Evolutionary conservation across 2,329 filamentous ascomycete species (phyloP), one percentile per base, ranked within the genome.

Genomic region (Aureobasidium melanogenum): DNA sequence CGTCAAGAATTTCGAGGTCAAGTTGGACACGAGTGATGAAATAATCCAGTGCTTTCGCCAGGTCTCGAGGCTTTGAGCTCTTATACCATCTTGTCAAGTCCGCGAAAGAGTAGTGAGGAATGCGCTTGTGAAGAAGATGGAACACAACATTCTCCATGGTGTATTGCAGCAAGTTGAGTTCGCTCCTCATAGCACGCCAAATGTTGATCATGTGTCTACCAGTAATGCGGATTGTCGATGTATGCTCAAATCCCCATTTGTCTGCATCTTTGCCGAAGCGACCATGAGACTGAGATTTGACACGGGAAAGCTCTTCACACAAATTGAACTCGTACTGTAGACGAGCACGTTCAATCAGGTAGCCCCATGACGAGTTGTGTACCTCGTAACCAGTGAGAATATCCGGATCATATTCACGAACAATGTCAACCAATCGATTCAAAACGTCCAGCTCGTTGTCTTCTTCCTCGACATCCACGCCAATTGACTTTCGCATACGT

Each of bases 141-240:
- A 95, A 97, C 0, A 85, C 89, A 4, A 97, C 90, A 68, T 96
- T 97, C 73, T 97, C 94, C 84, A 97, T 88, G 0, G 89, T 96
- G 70, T 99, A 97, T 70, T 97, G 92, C 12, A 96, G 80, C 30
- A 99, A 77, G 67, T 92, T 95, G 30, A 99, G 76, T 74, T 97
- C 93, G n/a, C 87, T 84, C 62, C 91, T 84, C 92, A 99, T 97
- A 0, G 92, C 91, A 67, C 93, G 84, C 91, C 94, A 97, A 48
- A 97, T 88, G 67, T 97, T 97, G 76, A 99, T 92, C 81, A 96
- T 91, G 71, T 97, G 93, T 64, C 94, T 83, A 5, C 94, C 94
- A 0, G 92, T 97, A n/a, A 99, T 84, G 61, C 86, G 86, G 66
- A 97, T 91, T 2, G 90, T 93, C 2, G 91, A 96, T 0, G 92